Evolutionary conservation across 1,139 yeast species (phyloP).

Genomic region (Sugiyamaella xylanicola): DNA sequence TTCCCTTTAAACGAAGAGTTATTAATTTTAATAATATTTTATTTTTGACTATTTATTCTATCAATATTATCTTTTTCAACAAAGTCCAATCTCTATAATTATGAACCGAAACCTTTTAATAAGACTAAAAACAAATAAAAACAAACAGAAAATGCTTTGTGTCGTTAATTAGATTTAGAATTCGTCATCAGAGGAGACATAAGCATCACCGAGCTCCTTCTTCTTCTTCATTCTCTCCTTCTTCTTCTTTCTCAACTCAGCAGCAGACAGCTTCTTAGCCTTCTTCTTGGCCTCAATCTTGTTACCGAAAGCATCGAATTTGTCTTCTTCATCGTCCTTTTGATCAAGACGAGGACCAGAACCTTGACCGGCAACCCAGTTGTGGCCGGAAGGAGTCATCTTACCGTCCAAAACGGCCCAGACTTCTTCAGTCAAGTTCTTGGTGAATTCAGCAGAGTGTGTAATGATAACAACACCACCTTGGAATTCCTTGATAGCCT

Average conservation of each 20-base stretch:
- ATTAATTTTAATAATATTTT: constrained; percentile 1
- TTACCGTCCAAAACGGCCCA: constrained; percentile 98
- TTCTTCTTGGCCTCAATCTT: constrained; percentile 95
- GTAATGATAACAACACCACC: constrained; percentile 99
- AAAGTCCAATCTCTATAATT: constrained; percentile 16
- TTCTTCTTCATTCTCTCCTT: constrained; percentile 99
- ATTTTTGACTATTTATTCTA: constrained; percentile 12
- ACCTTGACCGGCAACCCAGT: constrained; percentile 99
- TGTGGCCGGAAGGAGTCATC: constrained; percentile 99
- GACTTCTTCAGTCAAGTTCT: constrained; percentile 98
- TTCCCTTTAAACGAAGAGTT: too few species aligned
- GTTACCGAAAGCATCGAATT: constrained; percentile 99
- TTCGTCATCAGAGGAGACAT: constrained; percentile 94
- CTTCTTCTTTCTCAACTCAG: constrained; percentile 99
- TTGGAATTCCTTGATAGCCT: constrained; percentile 97
- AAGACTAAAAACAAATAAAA: constrained; percentile 16
- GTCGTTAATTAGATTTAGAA: constrained; percentile 37
- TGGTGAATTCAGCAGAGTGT: constrained; percentile 99
- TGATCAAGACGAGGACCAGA: constrained; percentile 96
- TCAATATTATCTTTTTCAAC: constrained; percentile 11
- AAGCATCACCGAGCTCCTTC: constrained; percentile 99
- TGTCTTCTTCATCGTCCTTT: constrained; percentile 97
- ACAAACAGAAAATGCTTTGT: constrained; percentile 8
- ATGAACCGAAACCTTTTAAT: constrained; percentile 13
- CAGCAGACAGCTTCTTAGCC: constrained; percentile 97